Conservation (phyloP, 2,329 filamentous ascomycete species). For the Pseudocercospora macadamiae region DNA sequence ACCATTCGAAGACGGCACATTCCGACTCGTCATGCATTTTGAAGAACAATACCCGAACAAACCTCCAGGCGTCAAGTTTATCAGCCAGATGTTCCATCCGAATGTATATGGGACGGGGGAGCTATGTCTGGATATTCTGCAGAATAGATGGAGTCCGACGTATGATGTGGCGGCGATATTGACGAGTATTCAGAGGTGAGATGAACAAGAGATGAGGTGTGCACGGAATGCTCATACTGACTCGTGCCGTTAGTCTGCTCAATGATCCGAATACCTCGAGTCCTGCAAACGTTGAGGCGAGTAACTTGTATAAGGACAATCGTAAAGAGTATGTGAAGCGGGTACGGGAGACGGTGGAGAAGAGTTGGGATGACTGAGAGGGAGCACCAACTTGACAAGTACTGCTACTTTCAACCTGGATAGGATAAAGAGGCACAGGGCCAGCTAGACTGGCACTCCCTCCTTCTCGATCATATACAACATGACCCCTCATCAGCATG, state of each 20-base stretch:
- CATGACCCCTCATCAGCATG: constrained; percentile 5
- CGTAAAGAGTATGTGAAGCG: constrained; percentile 94
- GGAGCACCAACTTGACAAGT: neutral
- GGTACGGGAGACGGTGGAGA: constrained; percentile 95
- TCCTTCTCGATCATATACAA: neutral
- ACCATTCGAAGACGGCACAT: constrained; percentile 97
- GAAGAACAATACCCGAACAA: constrained; percentile 99
- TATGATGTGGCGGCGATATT: constrained; percentile 97
- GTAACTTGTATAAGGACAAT: constrained; percentile 98
- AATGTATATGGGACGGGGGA: constrained; percentile 98
- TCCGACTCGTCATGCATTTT: constrained; percentile 97
- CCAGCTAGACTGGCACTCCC: neutral
- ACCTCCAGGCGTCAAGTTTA: constrained; percentile 95
- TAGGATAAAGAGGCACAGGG: neutral
- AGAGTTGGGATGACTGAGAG: constrained; percentile 86
- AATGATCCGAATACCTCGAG: constrained; percentile 99
- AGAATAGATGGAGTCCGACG: constrained; percentile 97
- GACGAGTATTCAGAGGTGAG: constrained; percentile 94
- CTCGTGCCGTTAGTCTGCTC: constrained; percentile 66
- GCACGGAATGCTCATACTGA: constrained; percentile 5
- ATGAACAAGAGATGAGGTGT: neutral
- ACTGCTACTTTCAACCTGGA: neutral
- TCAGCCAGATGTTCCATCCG: constrained; percentile 98
- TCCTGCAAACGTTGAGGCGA: constrained; percentile 95
- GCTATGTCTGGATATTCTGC: constrained; percentile 92